These are phyloP conservation scores for Corylus avellana DNA, from an alignment of 306 rosid species.

Conservation along the genomic window DNA sequence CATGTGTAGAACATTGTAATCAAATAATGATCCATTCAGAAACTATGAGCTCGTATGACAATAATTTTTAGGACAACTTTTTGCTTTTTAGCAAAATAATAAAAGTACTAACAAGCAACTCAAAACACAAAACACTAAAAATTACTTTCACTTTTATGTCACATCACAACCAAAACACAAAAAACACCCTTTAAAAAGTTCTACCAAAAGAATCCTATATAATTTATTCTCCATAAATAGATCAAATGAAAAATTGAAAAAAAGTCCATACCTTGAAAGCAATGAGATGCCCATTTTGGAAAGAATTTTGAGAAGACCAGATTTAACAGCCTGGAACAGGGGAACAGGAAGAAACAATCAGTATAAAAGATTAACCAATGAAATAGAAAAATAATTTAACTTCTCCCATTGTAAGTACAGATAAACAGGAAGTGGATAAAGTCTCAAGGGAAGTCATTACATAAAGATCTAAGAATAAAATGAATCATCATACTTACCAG, in stretches of 20 bases:
- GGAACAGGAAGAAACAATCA: conserved; percentile 34
- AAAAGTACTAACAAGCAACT: too few relatives aligned
- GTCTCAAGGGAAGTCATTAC: not conserved
- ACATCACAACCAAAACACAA: too few relatives aligned
- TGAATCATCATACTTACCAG: not conserved
- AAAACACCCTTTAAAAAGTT: not conserved
- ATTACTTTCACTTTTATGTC: too few relatives aligned
- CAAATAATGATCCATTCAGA: not conserved
- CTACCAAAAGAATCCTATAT: too few relatives aligned
- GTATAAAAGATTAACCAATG: conserved; percentile 1
- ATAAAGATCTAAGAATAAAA: not conserved
- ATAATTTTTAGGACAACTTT: too few relatives aligned
- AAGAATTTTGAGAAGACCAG: conserved; percentile 96
- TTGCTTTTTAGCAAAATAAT: too few relatives aligned
- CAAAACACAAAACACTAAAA: too few relatives aligned
- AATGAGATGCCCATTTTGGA: conserved; percentile 96
- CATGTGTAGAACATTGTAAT: not conserved
- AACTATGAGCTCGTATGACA: not conserved
- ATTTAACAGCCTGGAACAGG: conserved; percentile 75
- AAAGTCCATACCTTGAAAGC: conserved; percentile 76
- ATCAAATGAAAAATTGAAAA: not conserved
- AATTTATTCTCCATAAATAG: not conserved
- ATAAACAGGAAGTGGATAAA: conserved; percentile 3
- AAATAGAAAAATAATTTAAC: not conserved
- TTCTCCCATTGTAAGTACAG: not conserved